Base-by-base conservation (phyloP, 2,329 filamentous ascomycete species). In the Dactylonectria macrodidyma region DNA sequence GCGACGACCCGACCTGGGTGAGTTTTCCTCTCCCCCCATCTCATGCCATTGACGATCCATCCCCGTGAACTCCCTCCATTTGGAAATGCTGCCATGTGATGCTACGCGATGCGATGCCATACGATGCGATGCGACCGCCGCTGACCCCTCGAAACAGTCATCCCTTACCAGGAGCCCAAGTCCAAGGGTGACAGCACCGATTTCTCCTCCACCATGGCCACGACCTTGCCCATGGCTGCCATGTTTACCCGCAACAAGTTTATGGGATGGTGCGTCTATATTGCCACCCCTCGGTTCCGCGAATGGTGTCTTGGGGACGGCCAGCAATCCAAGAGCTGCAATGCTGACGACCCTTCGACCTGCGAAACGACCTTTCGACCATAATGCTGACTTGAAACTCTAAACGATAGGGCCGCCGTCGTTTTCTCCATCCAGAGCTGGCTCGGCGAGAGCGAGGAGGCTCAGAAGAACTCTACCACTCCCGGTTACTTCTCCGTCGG, bases 161-260 rank as follows among this genome's bases (percentile, higher is more conserved):
- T 98, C 75, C 95, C 95, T 68, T 98, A 96, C 82, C 90, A 94
- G 81, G 92, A 92, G 75, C 94, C 94, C 50, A 85, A 87, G 56
- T 85, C 89, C 75, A 90, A 91, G 76, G 88, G 87, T 77, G 87
- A 89, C 22, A 76, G 85, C 70, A 84, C 88, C 72, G 95, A 97
- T 78, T 88, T 97, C 81, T 86, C 89, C 60, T 92, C 92, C 82
- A 94, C 87, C 33, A 78, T 91, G 62, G 85, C 88, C 33, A 95
- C 92, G 78, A 97, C 95, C 41, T 86, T 98, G 78, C 95, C 95
- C 66, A 98, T 98, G 95, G 95, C 94, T 66, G 95, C 95, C 71
- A 97, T 97, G 88, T 96, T 97, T 80, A 96, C 93, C 75, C 89
- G 95, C 74, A 97, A 97, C 84, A 93, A 93, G 88, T 96, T 89